phyloP scores from a whole-genome alignment of 1,284 basidiomycete genomes.

The Exsudoporus floridanus region DNA sequence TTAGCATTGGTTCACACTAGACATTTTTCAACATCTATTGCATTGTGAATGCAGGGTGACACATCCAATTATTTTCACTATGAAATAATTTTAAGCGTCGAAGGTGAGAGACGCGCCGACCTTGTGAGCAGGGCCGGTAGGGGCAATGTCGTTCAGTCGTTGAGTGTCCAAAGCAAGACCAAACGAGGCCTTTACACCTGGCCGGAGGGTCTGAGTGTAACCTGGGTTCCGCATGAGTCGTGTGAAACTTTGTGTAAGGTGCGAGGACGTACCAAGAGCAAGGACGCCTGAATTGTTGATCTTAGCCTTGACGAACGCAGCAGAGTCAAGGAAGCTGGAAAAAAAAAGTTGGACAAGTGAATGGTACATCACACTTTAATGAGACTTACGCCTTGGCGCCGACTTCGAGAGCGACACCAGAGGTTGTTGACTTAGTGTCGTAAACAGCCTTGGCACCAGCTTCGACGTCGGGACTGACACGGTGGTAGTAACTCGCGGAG shows the following conservation, averaged over 20 bases:
- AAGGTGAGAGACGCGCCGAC: slow-evolving; percentile 74
- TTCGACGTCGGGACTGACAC: slow-evolving; percentile 92
- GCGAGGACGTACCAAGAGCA: slow-evolving; percentile 60
- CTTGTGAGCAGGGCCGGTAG: slow-evolving; percentile 72
- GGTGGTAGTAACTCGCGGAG: slow-evolving; percentile 98
- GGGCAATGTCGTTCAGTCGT: slow-evolving; percentile 72
- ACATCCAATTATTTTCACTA: slow-evolving; percentile 22
- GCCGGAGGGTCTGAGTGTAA: slow-evolving; percentile 91
- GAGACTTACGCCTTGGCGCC: slow-evolving; percentile 86
- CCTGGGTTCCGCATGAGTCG: slow-evolving; percentile 41
- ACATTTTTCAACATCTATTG: slow-evolving; percentile 1
- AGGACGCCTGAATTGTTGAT: slow-evolving; percentile 96
- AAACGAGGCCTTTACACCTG: slow-evolving; percentile 93
- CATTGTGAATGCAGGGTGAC: slow-evolving; percentile 13
- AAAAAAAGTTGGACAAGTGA: neutral
- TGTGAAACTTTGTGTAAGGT: neutral
- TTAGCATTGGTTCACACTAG: neutral
- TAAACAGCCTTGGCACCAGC: slow-evolving; percentile 98
- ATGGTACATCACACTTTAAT: neutral
- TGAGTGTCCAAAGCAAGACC: slow-evolving; percentile 91
- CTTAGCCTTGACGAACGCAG: slow-evolving; percentile 97
- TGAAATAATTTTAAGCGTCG: slow-evolving; percentile 53
- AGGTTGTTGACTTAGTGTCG: slow-evolving; percentile 88
- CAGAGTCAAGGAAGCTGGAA: slow-evolving; percentile 76
- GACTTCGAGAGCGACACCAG: slow-evolving; percentile 91